Conservation (phyloP, 768 basidiomycete genomes). For the Russula dissimulans region DNA sequence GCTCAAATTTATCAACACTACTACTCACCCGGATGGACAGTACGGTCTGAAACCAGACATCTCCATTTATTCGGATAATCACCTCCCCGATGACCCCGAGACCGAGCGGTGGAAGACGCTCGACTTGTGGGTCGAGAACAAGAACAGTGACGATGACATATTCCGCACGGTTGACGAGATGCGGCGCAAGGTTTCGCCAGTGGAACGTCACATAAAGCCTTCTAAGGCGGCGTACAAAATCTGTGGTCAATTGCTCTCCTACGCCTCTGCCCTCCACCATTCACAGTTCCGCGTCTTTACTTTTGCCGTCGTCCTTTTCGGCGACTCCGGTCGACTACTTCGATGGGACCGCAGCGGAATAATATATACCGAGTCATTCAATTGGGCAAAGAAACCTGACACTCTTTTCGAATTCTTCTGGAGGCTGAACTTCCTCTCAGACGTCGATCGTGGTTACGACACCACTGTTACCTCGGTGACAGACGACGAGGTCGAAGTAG, state of each 20-base stretch:
- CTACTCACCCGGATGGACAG: background rate
- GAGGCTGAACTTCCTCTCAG: constrained; percentile 1
- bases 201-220: background rate
- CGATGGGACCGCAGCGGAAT: constrained; percentile 5
- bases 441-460: background rate
- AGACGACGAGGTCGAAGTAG: background rate
- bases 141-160: background rate
- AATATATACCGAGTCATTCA: constrained; percentile 3
- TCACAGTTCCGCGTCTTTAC: constrained; percentile 3
- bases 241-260: background rate
- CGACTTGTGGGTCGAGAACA: background rate
- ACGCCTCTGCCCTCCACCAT: background rate
- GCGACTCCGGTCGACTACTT: background rate
- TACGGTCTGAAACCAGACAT: background rate
- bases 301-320: background rate
- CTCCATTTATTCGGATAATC: background rate
- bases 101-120: constrained; percentile 4
- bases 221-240: background rate
- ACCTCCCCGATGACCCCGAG: background rate
- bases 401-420: constrained; percentile 3
- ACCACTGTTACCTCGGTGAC: background rate
- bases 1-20: background rate
- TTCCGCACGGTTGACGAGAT: background rate
- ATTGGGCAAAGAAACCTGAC: background rate
- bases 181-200: background rate